phyloP scores from a whole-genome alignment of 2,329 filamentous ascomycete species.

The Colletotrichum spinosum region DNA sequence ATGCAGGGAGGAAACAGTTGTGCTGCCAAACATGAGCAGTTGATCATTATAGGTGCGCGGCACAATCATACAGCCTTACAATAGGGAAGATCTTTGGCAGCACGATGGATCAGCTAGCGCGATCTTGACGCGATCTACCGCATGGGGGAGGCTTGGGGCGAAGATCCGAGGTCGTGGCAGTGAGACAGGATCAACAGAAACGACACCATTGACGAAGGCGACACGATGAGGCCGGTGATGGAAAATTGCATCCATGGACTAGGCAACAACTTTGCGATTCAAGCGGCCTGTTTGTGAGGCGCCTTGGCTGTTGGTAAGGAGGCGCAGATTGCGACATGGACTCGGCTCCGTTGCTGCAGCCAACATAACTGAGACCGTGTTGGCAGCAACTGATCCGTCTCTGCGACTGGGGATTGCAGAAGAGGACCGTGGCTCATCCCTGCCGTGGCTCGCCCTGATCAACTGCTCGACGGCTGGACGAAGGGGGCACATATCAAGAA shows the following conservation, averaged over 20 bases:
- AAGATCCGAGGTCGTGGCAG: not conserved
- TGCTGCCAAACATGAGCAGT: no score
- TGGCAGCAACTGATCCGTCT: not conserved
- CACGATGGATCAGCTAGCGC: not conserved
- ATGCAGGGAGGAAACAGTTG: no score
- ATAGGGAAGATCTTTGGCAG: not conserved
- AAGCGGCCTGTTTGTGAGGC: not conserved
- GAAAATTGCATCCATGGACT: fast-evolving
- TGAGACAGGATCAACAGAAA: constrained; percentile 8
- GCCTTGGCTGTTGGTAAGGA: not conserved
- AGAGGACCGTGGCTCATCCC: not conserved
- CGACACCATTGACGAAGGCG: not conserved
- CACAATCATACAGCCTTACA: not conserved
- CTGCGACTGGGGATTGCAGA: no score
- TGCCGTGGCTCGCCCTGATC: no score
- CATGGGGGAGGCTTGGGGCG: not conserved
- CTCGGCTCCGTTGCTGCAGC: not conserved
- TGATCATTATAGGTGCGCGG: no score
- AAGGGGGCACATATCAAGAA: no score
- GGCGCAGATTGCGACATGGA: not conserved
- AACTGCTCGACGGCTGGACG: no score
- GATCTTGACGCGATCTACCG: not conserved
- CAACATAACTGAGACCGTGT: constrained; percentile 7
- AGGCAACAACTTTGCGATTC: not conserved
- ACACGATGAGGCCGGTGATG: not conserved